A percentile compares a stretch with the other conserved stretches of the same genome.
These are phyloP conservation scores for Cnidoscolus chayamansa DNA, from an alignment of 441 rosid genomes.

Conservation along the genomic window DNA sequence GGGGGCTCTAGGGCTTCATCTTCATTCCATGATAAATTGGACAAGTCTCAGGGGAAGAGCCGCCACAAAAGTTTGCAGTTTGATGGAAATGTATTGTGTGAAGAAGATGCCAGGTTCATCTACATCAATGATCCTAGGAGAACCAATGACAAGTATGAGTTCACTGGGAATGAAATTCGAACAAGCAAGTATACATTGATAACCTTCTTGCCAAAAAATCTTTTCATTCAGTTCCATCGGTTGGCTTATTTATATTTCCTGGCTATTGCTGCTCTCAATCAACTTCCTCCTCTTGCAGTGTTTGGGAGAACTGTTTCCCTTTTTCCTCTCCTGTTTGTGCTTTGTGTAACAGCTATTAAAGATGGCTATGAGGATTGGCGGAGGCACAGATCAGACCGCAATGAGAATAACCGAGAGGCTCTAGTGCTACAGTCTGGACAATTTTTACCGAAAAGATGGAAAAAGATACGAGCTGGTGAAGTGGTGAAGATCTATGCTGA, in stretches of 20 bases:
- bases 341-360: slow-evolving; percentile 73
- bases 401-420: slow-evolving; percentile 73
- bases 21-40: slow-evolving; percentile 33
- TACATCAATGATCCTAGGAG: slow-evolving; percentile 63
- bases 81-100: slow-evolving; percentile 39
- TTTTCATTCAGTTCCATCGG: slow-evolving; percentile 82
- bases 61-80: slow-evolving; percentile 50
- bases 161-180: slow-evolving; percentile 70
- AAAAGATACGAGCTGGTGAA: slow-evolving; percentile 63
- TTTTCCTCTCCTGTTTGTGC: slow-evolving; percentile 74
- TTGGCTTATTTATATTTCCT: slow-evolving; percentile 73
- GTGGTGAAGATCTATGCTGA: slow-evolving; percentile 56
- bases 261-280: slow-evolving; percentile 79
- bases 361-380: slow-evolving; percentile 90
- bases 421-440: slow-evolving; percentile 49
- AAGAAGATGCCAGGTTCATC: slow-evolving; percentile 55
- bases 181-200: slow-evolving; percentile 69
- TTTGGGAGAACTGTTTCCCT: slow-evolving; percentile 84
- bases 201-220: slow-evolving; percentile 75
- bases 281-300: slow-evolving; percentile 81
- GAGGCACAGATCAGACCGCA: slow-evolving; percentile 70
- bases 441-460: slow-evolving; percentile 56
- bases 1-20: slow-evolving; percentile 28
- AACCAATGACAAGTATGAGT: slow-evolving; percentile 74
- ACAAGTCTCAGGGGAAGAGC: slow-evolving; percentile 36